Conservation (phyloP, 1,284 basidiomycete species). For the Rugiboletus extremiorientalis region DNA sequence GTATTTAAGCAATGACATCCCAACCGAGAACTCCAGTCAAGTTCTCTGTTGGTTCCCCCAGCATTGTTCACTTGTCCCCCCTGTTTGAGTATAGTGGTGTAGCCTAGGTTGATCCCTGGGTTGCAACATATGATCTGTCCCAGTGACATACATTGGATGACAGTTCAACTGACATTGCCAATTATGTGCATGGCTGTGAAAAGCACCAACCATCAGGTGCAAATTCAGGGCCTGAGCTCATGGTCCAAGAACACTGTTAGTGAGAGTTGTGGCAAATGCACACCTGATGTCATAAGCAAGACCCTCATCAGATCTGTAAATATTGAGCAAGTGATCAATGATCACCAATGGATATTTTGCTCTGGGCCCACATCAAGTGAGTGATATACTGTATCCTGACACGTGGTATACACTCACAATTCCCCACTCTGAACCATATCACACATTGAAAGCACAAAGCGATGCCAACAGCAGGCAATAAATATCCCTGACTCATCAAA, state of each 20-base stretch:
- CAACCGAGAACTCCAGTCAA: too few relatives aligned
- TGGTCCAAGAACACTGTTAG: neutral
- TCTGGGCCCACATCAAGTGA: too few relatives aligned
- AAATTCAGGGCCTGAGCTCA: neutral
- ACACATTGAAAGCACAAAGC: conserved; percentile 2
- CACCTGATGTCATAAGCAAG: conserved; percentile 12
- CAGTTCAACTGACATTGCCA: conserved; percentile 5
- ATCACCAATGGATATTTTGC: conserved; percentile 12
- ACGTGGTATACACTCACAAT: too few relatives aligned
- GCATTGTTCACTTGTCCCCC: too few relatives aligned
- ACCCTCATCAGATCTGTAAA: conserved; percentile 2
- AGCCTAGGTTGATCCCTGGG: too few relatives aligned
- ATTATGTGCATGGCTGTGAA: conserved; percentile 35
- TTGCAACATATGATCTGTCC: too few relatives aligned
- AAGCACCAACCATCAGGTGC: conserved; percentile 19
- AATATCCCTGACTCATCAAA: neutral
- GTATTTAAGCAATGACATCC: too few relatives aligned
- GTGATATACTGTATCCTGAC: too few relatives aligned
- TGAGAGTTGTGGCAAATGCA: neutral
- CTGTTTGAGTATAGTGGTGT: too few relatives aligned
- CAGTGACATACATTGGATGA: conserved; percentile 7
- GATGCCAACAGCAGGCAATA: neutral
- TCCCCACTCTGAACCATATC: conserved; percentile 18
- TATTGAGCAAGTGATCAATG: neutral
- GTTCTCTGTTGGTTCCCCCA: too few relatives aligned